Evolutionary conservation across 345 rosid species (phyloP).

Genomic region (Eucalyptus erythrocorys): DNA sequence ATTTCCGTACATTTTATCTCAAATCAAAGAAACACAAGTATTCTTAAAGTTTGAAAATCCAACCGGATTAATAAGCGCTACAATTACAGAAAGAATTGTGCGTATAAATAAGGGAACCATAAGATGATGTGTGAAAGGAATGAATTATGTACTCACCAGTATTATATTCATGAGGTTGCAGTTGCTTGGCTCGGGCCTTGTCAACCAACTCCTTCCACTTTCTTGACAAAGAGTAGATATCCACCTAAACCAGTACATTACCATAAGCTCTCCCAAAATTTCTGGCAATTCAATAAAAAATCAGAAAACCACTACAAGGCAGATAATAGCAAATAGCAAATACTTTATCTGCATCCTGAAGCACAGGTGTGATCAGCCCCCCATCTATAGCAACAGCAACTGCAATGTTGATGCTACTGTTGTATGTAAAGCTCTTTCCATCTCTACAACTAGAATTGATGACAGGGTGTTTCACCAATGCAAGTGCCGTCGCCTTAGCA

Average conservation of each 20-base stretch:
- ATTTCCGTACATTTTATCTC: not conserved
- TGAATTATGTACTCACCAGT: slow-evolving; percentile 13
- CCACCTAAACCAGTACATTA: slow-evolving; percentile 37
- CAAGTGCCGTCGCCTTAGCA: slow-evolving; percentile 92
- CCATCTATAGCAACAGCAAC: slow-evolving; percentile 97
- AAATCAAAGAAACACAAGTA: not conserved
- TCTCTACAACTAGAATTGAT: slow-evolving; percentile 87
- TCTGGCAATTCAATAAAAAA: not conserved
- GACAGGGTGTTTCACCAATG: slow-evolving; percentile 70
- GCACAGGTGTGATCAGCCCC: slow-evolving; percentile 92
- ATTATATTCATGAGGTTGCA: slow-evolving; percentile 89
- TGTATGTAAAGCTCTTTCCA: slow-evolving; percentile 83
- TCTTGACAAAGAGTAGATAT: slow-evolving; percentile 85
- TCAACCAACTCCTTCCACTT: slow-evolving; percentile 98
- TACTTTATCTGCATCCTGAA: slow-evolving; percentile 97
- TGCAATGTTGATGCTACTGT: slow-evolving; percentile 76
- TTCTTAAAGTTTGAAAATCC: not conserved
- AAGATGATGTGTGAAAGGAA: not conserved
- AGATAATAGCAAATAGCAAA: not conserved
- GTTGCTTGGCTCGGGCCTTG: slow-evolving; percentile 91
- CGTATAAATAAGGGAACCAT: not conserved
- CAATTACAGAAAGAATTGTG: not conserved
- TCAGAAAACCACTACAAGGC: not conserved
- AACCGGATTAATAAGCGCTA: not conserved
- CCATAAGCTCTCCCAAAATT: not conserved